These are phyloP conservation scores for Gymnopus androsaceus DNA, from an alignment of 1,284 basidiomycete species.

Conservation along the genomic window DNA sequence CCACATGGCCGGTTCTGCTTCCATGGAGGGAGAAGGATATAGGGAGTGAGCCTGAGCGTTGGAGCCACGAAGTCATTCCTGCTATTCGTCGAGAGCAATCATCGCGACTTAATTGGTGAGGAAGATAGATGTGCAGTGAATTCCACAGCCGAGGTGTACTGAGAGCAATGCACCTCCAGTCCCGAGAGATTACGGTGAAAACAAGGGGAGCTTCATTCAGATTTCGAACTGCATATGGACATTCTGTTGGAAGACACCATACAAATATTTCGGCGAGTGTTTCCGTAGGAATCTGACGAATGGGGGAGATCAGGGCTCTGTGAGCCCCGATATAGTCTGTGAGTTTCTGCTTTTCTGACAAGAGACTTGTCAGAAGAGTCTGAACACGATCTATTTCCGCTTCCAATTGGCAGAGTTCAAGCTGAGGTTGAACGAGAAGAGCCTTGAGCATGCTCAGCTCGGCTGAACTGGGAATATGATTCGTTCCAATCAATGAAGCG, in stretches of 20 bases:
- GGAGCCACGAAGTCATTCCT: background rate
- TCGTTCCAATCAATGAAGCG: too few relatives aligned
- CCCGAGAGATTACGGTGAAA: slow-evolving; percentile 29
- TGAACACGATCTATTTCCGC: too few relatives aligned
- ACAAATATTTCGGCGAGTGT: slow-evolving; percentile 30
- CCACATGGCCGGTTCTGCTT: too few relatives aligned
- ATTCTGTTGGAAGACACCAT: background rate
- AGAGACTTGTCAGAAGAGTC: too few relatives aligned
- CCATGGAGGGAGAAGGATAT: background rate
- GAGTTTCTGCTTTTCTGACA: too few relatives aligned
- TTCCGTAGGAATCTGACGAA: slow-evolving; percentile 42
- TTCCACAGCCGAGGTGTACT: slow-evolving; percentile 31
- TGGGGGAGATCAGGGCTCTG: too few relatives aligned
- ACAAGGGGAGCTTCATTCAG: slow-evolving; percentile 23
- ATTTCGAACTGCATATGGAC: too few relatives aligned
- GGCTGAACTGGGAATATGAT: too few relatives aligned
- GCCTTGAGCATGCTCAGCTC: too few relatives aligned
- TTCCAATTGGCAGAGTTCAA: too few relatives aligned
- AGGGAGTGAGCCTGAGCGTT: background rate
- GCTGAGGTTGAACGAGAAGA: too few relatives aligned
- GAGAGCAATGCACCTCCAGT: slow-evolving; percentile 30
- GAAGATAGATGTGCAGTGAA: slow-evolving; percentile 15
- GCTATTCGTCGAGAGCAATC: background rate
- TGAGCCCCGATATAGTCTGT: too few relatives aligned
- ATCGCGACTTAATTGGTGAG: background rate